These are phyloP conservation scores for Kazachstania bromeliacearum DNA, from an alignment of 805 yeast genomes.

Conservation along the genomic window DNA sequence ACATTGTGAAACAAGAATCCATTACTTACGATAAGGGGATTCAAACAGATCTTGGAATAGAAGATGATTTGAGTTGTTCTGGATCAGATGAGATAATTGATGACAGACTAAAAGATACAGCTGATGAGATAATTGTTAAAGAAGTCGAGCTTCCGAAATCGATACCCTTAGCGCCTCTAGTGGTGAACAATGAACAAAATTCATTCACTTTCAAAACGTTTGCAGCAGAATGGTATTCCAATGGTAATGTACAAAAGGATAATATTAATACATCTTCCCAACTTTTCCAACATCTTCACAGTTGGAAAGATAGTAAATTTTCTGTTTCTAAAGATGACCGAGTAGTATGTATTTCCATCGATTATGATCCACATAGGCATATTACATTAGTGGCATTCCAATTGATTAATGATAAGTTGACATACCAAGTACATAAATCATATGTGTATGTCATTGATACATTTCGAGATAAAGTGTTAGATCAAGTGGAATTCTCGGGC, in stretches of 20 bases:
- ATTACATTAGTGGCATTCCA: not conserved
- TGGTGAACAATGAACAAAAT: not conserved
- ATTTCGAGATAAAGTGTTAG: slow-evolving; percentile 9
- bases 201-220: not conserved
- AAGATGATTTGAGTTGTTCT: no score
- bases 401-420: not conserved
- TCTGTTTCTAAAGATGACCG: not conserved
- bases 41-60: no score
- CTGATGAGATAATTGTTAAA: no score
- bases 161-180: not conserved
- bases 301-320: not conserved
- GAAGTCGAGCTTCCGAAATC: no score
- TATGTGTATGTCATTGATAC: slow-evolving; percentile 4
- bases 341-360: slow-evolving; percentile 3
- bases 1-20: not conserved
- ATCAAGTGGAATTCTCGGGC: slow-evolving; percentile 16
- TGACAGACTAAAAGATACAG: no score
- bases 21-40: slow-evolving; percentile 19
- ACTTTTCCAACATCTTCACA: not conserved
- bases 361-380: slow-evolving; percentile 3
- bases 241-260: not conserved
- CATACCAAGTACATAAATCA: not conserved
- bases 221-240: slow-evolving; percentile 4
- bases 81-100: no score
- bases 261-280: not conserved